Evolutionary conservation across 73 alveolate genomes (phyloP), one percentile per base, ranked within the genome.

Genomic region (Paramecium pentaurelia): DNA sequence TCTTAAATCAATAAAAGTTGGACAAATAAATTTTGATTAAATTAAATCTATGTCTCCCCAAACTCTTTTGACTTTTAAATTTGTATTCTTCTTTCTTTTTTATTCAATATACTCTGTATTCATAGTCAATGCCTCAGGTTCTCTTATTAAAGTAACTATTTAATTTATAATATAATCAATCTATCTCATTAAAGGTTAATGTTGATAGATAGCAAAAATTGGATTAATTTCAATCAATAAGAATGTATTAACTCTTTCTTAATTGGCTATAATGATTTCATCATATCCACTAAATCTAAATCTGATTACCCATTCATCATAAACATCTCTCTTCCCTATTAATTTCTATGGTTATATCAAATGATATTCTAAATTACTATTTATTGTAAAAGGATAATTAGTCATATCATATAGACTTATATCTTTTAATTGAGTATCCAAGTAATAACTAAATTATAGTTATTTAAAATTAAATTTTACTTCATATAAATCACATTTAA

Each of bases 111-210:
- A 89, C 40, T 40, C 94, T 25, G 86, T 83, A 89, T 89, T 89
- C 94, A 89, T 89, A 5, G 94, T 89, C 36, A 89, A 45, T 40
- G 77, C 59, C 5, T 89, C 94, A 37, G 94, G 94, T 59, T 89
- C 80, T 32, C 71, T 64, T 8, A 89, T 42, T 36, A 89, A 71
- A 42, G 92, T 60, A 3, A 77, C 71, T 45, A 89, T 71, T 22
- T 89, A 47, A 60, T 89, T 89, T 12, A 89, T 44, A 28, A 89
- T 40, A 30, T 89, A 89, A 42, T 89, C 88, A 8, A 89, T 89
- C 58, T 38, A 7, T 89, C 94, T 89, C 94, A 89, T 89, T 14
- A 89, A 58, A 20, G 94, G 94, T 45, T 89, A 45, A 49, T 89
- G 71, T 58, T 89, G 10, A 51, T 89, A 89, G 0, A 71, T 30